Evolutionary conservation across 2,329 filamentous ascomycete species (phyloP), one percentile per base, ranked within the genome.

Genomic region (Emmonsia crescens): DNA sequence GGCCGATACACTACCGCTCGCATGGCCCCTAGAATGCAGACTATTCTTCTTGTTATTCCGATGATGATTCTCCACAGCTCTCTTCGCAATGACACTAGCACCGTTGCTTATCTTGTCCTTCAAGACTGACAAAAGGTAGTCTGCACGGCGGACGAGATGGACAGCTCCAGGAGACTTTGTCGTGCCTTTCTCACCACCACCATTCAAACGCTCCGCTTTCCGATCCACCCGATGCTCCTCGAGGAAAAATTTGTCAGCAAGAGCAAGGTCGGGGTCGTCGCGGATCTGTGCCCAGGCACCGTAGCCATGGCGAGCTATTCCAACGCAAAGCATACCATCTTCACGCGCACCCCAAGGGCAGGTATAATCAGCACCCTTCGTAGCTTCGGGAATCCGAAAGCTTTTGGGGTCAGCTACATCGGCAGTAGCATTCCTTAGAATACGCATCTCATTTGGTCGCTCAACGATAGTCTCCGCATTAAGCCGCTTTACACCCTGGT

Each of bases 141-240:
- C 94, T 10, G 93, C 89, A 63, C 94, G 89, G 56, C 94, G 90
- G 60, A 97, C 93, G 52, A 99, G 85, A 72, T 99, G 94, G 33
- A 99, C 94, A 27, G 94, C 93, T n/a, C 94, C 94, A 3, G 94
- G 94, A 2, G 93, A 96, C 70, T 96, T 95, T 42, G 76, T 78
- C 4, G 61, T 60, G 42, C 65, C 63, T 24, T 62, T 62, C 8
- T n/a, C 52, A 31, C 33, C 52, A 31, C 89, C 89, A 21, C 81
- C 81, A 69, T 85, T 85, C 65, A 84, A 77, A 42, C 94, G 88
- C 74, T 96, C 91, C 69, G 94, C 92, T 73, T 97, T 97, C 77
- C 95, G 94, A 74, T 96, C 94, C 21, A 97, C 93, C n/a, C 93
- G 89, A 73, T 97, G 92, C 74, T 99, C 95, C 72, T 99, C 94